Percentiles rank a stretch among this genome's conserved stretches.
Evolutionary conservation across 2,329 filamentous ascomycete genomes (phyloP).

Genomic region (Diaporthe caulivora): DNA sequence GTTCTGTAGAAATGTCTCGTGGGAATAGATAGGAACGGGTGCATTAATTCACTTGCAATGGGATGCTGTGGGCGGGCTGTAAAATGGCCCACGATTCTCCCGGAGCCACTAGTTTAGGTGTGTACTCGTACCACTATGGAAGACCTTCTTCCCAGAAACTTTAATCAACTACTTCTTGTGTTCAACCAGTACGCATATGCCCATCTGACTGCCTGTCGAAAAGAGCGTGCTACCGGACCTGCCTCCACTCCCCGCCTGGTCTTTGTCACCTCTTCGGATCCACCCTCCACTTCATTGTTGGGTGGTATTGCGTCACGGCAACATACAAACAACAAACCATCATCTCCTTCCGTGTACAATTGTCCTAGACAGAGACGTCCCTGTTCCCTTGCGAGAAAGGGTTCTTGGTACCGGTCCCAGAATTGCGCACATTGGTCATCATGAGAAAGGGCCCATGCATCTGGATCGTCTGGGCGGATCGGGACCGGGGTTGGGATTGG

Average conservation of each 20-base stretch:
- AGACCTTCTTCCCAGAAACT: background rate
- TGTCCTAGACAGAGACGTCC: background rate
- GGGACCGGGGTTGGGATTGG: too few relatives aligned
- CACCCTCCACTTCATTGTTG: background rate
- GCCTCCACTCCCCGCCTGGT: background rate
- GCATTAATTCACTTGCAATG: too few relatives aligned
- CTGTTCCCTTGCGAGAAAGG: too few relatives aligned
- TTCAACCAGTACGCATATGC: background rate
- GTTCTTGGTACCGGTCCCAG: background rate
- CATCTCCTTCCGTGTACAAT: background rate
- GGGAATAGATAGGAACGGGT: too few relatives aligned
- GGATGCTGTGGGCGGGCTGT: too few relatives aligned
- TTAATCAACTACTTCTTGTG: background rate
- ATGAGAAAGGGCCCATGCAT: too few relatives aligned
- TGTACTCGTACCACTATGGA: background rate
- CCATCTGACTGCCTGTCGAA: background rate
- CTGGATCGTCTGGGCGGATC: background rate
- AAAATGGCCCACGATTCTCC: background rate
- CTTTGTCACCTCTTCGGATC: background rate
- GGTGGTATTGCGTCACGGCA: background rate
- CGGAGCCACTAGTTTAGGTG: background rate
- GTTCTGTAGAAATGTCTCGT: too few relatives aligned
- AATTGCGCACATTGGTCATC: background rate
- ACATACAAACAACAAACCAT: background rate
- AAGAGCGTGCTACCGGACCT: background rate